Evolutionary conservation across 768 basidiomycete species (phyloP).

Genomic region (Sporobolomyces pararoseus): DNA sequence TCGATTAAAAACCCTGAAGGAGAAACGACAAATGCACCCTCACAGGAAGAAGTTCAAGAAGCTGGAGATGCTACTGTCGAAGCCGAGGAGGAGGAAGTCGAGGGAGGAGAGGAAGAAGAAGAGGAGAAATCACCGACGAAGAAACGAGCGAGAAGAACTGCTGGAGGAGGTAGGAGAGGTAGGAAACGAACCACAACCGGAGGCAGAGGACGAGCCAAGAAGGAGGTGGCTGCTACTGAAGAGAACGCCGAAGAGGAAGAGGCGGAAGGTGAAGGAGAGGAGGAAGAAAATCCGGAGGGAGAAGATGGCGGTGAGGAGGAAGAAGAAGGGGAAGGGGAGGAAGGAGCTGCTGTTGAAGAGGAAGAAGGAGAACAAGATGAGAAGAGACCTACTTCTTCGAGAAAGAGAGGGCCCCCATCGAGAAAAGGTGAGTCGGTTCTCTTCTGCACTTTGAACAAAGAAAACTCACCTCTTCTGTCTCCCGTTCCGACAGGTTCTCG

Average conservation of each 20-base stretch:
- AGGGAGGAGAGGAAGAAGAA: not conserved
- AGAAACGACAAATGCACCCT: not conserved
- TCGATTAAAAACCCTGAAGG: no score
- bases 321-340: slow-evolving; percentile 6
- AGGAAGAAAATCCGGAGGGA: not conserved
- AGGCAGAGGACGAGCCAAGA: not conserved
- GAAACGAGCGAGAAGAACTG: not conserved
- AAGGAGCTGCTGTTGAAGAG: not conserved
- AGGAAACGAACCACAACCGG: not conserved
- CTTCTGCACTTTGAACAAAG: not conserved
- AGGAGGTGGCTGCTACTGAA: not conserved
- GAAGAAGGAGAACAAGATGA: not conserved
- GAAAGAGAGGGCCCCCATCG: not conserved
- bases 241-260: not conserved
- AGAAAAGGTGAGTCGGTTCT: not conserved
- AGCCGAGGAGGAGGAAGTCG: not conserved
- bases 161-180: not conserved
- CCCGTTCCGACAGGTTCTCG: not conserved
- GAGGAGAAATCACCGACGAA: not conserved
- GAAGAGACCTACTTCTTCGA: not conserved
- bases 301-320: not conserved
- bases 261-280: slow-evolving; percentile 5
- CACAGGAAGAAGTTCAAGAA: not conserved
- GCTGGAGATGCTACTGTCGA: not conserved
- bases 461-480: not conserved